phyloP scores from a whole-genome alignment of 2,329 filamentous ascomycete genomes.

The Ophiobolus disseminans region DNA sequence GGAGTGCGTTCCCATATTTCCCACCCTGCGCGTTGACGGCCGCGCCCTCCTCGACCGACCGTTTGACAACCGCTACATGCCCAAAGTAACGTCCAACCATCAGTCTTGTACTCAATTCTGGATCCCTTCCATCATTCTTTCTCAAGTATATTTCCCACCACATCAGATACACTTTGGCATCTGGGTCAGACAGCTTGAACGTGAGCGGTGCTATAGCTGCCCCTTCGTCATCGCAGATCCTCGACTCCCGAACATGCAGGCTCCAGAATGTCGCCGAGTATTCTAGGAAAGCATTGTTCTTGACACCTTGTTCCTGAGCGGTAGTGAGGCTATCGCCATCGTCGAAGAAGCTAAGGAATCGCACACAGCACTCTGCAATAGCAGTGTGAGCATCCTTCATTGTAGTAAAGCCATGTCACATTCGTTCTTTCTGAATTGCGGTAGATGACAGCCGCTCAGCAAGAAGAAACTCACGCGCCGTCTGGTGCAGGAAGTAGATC shows the following conservation, averaged over 20 bases:
- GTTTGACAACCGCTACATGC: conserved; percentile 1
- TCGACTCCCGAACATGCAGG: conserved; percentile 16
- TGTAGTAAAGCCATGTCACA: conserved; percentile 13
- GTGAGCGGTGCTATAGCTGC: conserved; percentile 5
- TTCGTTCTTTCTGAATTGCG: conserved; percentile 3
- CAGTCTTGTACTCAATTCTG: neutral
- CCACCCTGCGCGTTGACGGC: neutral
- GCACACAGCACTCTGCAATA: conserved; percentile 17
- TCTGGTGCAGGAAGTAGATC: conserved; percentile 22
- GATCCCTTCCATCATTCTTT: neutral
- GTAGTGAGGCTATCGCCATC: neutral
- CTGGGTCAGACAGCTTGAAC: conserved; percentile 12
- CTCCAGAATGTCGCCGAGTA: conserved; percentile 17
- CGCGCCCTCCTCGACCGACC: conserved; percentile 1
- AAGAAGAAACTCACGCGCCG: conserved; percentile 20
- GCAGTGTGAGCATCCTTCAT: conserved; percentile 11
- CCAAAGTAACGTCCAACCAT: conserved; percentile 3
- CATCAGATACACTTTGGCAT: conserved; percentile 7
- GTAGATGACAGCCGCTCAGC: conserved; percentile 8
- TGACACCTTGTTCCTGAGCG: neutral
- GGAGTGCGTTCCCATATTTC: conserved; percentile 4
- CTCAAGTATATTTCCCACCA: conserved; percentile 14
- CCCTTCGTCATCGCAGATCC: conserved; percentile 5
- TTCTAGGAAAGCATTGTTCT: conserved; percentile 6
- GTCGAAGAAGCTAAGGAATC: conserved; percentile 16